Evolutionary conservation across 495 filamentous ascomycete genomes (phyloP), one percentile per base, ranked within the genome.

Genomic region (Friedmanniomyces simplex): DNA sequence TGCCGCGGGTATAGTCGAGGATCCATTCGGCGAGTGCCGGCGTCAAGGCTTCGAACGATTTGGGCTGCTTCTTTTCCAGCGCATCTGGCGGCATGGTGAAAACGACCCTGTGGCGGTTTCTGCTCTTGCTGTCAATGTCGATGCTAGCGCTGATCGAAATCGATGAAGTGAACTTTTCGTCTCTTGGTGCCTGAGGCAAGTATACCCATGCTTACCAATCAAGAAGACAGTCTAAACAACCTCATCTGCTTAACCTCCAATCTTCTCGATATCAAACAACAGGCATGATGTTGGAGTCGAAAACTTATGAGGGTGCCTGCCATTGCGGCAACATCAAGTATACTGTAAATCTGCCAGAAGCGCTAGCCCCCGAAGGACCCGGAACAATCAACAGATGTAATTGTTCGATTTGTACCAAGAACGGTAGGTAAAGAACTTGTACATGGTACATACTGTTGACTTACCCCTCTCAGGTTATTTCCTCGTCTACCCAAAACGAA

Each of bases 1-100:
- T 89, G 51, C 82, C 81, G 25, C 80, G 74, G 58, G 95, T 80
- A 36, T 90, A 91, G 54, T 93, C 87, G 28, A 91, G 76, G 28
- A 90, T 80, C 91, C 93, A 98, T 81, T 87, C 80, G 55, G 89
- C 88, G n/a, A 98, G 74, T 13, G 82, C 68, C 6, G 88, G 88
- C 3, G 77, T 83, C 28, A 96, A 73, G 7, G 78, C 84, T 67
- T 86, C 83, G 91, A 91, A 96, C 24, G 87, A 80, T 62, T 89
- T 71, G 0, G 69, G 61, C 42, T 53, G 43, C 52, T 63, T 63
- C 37, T 45, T 41, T 39, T 51, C 50, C 14, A 13, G 39, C 11
- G 20, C 1, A 25, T 61, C 54, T 30, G 37, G 5, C 11, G 58
- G 52, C 58, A 60, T 60, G 24, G 13, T 56, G 32, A 22, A 43